phyloP scores from a whole-genome alignment of 179 eudicot genomes.

The Silene coronaria region DNA sequence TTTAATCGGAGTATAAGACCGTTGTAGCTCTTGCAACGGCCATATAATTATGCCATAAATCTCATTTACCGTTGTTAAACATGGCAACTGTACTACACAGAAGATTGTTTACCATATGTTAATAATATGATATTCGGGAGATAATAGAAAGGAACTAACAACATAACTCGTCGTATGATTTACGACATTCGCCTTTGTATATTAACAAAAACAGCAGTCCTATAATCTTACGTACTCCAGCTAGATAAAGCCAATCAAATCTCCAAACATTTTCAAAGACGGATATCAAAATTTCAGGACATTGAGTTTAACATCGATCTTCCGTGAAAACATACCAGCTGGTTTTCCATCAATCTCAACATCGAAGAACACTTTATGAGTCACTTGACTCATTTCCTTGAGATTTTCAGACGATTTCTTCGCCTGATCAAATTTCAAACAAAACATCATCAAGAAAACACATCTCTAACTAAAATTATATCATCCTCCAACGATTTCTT shows the following conservation, averaged over 20 bases:
- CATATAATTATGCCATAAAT: too few relatives aligned
- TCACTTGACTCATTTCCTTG: constrained; percentile 81
- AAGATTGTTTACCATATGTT: too few relatives aligned
- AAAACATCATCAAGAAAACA: neutral
- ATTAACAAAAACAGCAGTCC: neutral
- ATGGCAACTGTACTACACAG: too few relatives aligned
- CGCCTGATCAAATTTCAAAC: constrained; percentile 43
- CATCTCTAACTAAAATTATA: neutral
- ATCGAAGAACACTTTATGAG: constrained; percentile 84
- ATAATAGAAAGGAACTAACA: neutral
- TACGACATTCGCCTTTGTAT: neutral
- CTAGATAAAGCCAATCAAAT: neutral
- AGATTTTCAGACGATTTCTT: constrained; percentile 63
- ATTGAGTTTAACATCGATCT: neutral
- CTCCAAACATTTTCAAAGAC: neutral
- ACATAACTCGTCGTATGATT: neutral
- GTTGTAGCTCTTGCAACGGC: neutral
- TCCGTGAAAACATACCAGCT: constrained; percentile 50
- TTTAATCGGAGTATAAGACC: neutral
- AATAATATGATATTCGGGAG: neutral
- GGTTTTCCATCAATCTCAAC: constrained; percentile 81
- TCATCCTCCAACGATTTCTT: constrained; percentile 6
- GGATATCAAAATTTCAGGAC: neutral
- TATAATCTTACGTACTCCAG: neutral
- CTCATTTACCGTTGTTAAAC: too few relatives aligned